These are phyloP conservation scores for Penicillium sp. DNA, from an alignment of 2,329 filamentous ascomycete genomes.

Conservation along the genomic window DNA sequence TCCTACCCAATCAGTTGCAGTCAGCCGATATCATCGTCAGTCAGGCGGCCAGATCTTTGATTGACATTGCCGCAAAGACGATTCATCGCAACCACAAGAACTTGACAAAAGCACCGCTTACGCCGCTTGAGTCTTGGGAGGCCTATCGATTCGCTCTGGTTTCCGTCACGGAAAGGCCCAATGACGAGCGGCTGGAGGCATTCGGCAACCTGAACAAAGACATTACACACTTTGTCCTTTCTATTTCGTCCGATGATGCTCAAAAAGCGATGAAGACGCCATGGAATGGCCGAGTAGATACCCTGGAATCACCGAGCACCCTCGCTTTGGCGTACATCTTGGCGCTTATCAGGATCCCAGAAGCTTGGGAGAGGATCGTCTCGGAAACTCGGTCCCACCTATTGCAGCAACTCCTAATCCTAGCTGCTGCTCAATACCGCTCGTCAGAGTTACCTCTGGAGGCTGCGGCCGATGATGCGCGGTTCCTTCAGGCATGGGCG, in stretches of 20 bases:
- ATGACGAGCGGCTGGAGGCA: conserved; percentile 22
- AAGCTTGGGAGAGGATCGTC: conserved; percentile 30
- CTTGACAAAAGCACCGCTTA: conserved; percentile 21
- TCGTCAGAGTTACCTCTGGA: conserved; percentile 27
- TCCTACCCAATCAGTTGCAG: conserved; percentile 32
- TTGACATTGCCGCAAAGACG: conserved; percentile 29
- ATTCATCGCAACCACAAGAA: conserved; percentile 33
- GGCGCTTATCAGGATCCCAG: conserved; percentile 32
- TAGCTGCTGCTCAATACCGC: conserved; percentile 32
- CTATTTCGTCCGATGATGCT: conserved; percentile 25
- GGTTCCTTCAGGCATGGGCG: conserved; percentile 40
- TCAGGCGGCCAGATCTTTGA: conserved; percentile 22
- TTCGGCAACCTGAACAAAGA: conserved; percentile 28
- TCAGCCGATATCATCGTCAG: conserved; percentile 21
- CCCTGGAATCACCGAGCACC: conserved; percentile 29
- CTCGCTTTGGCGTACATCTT: conserved; percentile 38
- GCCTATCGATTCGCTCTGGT: conserved; percentile 36
- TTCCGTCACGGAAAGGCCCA: conserved; percentile 23
- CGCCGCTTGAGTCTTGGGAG: conserved; percentile 39
- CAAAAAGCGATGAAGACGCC: conserved; percentile 25
- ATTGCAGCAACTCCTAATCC: conserved; percentile 33
- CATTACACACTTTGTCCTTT: conserved; percentile 25
- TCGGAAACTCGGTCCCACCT: conserved; percentile 32
- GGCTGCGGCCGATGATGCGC: conserved; percentile 24
- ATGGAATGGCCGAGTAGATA: conserved; percentile 41